Conservation (phyloP, 2,329 filamentous ascomycete genomes). For the Phialocephala subalpina region DNA sequence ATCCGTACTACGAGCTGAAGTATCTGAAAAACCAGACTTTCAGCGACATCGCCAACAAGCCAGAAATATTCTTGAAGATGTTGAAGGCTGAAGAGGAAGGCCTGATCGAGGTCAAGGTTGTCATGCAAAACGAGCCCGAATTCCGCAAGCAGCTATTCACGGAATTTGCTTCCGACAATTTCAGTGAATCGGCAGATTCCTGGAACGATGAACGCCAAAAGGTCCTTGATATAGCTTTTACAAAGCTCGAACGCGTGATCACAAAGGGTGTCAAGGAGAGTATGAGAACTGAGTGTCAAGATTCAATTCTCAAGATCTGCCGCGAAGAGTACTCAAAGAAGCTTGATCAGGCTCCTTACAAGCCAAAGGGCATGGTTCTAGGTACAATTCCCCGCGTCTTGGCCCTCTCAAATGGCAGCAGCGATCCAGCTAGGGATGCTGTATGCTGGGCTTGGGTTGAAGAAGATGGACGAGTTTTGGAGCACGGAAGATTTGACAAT, state of each 20-base stretch:
- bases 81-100: slow-evolving; percentile 96
- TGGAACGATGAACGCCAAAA: slow-evolving; percentile 92
- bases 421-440: slow-evolving; percentile 76
- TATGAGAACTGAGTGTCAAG: slow-evolving; percentile 91
- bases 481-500: slow-evolving; percentile 87
- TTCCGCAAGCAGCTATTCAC: slow-evolving; percentile 81
- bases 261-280: slow-evolving; percentile 94
- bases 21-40: slow-evolving; percentile 93
- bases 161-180: slow-evolving; percentile 93
- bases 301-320: slow-evolving; percentile 86
- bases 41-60: slow-evolving; percentile 79
- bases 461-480: slow-evolving; percentile 87
- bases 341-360: slow-evolving; percentile 94
- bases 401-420: slow-evolving; percentile 85
- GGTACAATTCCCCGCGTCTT: slow-evolving; percentile 90
- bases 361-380: slow-evolving; percentile 89
- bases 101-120: slow-evolving; percentile 83
- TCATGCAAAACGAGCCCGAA: slow-evolving; percentile 76
- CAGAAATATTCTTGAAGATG: slow-evolving; percentile 95
- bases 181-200: slow-evolving; percentile 90
- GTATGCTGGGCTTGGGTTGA: slow-evolving; percentile 93
- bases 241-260: slow-evolving; percentile 84
- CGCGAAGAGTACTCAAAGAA: slow-evolving; percentile 89
- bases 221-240: slow-evolving; percentile 81
- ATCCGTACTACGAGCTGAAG: slow-evolving; percentile 98